Conservation (phyloP, 2,329 filamentous ascomycete species). For the Ceratocystis lukuohia region DNA sequence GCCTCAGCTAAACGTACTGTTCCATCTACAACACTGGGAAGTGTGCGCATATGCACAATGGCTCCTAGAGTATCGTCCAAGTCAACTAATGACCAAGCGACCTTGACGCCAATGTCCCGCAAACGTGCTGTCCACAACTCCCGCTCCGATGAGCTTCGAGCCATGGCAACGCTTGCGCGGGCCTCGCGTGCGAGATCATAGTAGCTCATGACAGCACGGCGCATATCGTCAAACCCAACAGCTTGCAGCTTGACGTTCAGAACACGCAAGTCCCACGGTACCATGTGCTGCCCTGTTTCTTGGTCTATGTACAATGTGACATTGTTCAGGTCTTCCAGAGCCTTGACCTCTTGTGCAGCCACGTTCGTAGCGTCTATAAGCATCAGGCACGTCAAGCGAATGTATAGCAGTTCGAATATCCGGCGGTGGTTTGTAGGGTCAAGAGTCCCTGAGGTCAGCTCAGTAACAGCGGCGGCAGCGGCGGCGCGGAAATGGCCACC, state of each 20-base stretch:
- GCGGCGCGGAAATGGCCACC: slow-evolving; percentile 69
- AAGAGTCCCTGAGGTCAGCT: slow-evolving; percentile 41
- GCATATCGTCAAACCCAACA: slow-evolving; percentile 70
- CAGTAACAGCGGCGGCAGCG: slow-evolving; percentile 52
- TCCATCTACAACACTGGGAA: slow-evolving; percentile 33
- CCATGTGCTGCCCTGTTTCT: slow-evolving; percentile 46
- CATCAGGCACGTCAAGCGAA: slow-evolving; percentile 67
- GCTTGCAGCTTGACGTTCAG: slow-evolving; percentile 74
- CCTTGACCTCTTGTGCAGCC: slow-evolving; percentile 53
- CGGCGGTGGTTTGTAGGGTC: slow-evolving; percentile 44
- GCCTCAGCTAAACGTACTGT: slow-evolving; percentile 39
- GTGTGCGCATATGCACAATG: slow-evolving; percentile 51
- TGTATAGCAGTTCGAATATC: slow-evolving; percentile 69
- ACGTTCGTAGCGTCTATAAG: slow-evolving; percentile 60
- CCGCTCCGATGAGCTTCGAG: slow-evolving; percentile 37
- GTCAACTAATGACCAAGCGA: slow-evolving; percentile 57
- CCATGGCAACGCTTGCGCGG: slow-evolving; percentile 42
- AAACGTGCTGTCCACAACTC: slow-evolving; percentile 60
- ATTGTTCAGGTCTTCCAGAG: slow-evolving; percentile 48
- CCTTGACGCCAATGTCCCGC: slow-evolving; percentile 57
- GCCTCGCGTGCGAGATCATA: slow-evolving; percentile 79
- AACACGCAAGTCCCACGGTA: slow-evolving; percentile 78
- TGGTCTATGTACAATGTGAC: slow-evolving; percentile 42
- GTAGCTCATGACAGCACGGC: slow-evolving; percentile 76
- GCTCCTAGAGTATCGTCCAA: slow-evolving; percentile 83